Evolutionary conservation across 2,329 filamentous ascomycete genomes (phyloP), one percentile per base, ranked within the genome.

Genomic region (Xenosphaeropsis pyriputrescens): DNA sequence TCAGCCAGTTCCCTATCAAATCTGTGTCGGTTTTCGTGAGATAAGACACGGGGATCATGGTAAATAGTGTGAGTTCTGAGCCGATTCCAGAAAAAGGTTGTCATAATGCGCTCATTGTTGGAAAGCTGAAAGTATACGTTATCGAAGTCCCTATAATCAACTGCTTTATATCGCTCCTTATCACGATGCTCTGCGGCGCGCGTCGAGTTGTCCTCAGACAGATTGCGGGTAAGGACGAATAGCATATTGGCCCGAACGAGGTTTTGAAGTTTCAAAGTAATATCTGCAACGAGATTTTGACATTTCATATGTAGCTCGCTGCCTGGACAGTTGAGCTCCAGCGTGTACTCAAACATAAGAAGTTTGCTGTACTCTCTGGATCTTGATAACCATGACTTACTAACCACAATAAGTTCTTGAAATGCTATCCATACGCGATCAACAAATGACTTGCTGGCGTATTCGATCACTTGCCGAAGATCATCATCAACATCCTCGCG

Each of bases 391-490:
- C 62, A 67, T 13, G 34, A 26, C 57, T 63, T 60, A 12, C 55
- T 43, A 12, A 40, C 39, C 29, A 53, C 56, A 1, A 52, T 39
- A 8, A 65, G 49, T 14, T 49, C 34, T n/a, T 55, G 32, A 29
- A 60, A 54, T 9, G 50, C 43, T 13, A 48, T 42, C 9, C 57
- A 41, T 13, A 75, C 56, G 6, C 70, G 60, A 8, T 68, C 65
- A 2, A 65, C 52, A 31, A 79, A 60, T 7, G 59, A 61, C 18
- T 64, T 63, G 16, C 68, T 68, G 6, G 73, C 72, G 48, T 78
- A 72, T 45, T 76, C 68, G 2, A 77, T 63, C 3, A 67, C 56
- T 38, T 76, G 74, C 11, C 62, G 57, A 38, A 72, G 61, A 37
- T 71, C 66, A 39, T 77, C 71, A 8, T 67, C 65, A 2, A 72